Evolutionary conservation across 2,329 filamentous ascomycete genomes (phyloP).

Genomic region (Penicillium sp.): DNA sequence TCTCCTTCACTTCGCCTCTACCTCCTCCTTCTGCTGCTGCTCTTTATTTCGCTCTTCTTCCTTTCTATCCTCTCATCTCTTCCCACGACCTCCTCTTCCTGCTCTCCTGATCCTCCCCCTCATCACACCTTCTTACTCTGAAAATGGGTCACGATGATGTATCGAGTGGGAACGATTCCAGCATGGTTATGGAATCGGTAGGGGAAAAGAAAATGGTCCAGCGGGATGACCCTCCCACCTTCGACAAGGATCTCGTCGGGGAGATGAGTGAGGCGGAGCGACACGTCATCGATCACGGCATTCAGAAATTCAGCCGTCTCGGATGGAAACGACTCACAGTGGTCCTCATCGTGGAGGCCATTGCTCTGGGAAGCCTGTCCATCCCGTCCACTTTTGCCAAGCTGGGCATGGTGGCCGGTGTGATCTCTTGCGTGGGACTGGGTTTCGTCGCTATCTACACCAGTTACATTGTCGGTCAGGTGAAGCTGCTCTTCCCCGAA

Average conservation of each 20-base stretch:
- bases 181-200: conserved; percentile 11
- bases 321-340: conserved; percentile 48
- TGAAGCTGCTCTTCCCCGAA: conserved; percentile 29
- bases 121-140: not conserved
- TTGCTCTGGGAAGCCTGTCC: conserved; percentile 43
- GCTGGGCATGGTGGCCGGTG: conserved; percentile 41
- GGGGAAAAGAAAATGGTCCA: conserved; percentile 9
- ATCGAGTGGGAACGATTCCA: conserved; percentile 11
- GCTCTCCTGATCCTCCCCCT: not conserved
- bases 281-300: conserved; percentile 9
- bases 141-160: conserved; percentile 18
- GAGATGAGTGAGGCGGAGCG: conserved; percentile 15
- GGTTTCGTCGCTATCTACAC: conserved; percentile 37
- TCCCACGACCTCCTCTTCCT: not conserved
- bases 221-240: conserved; percentile 13
- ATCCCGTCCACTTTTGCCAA: conserved; percentile 41
- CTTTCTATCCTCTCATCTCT: not conserved
- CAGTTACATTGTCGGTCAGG: conserved; percentile 35
- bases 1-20: not conserved
- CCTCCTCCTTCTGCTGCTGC: not conserved
- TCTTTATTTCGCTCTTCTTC: not conserved
- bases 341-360: conserved; percentile 46
- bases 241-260: conserved; percentile 13
- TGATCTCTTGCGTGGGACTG: conserved; percentile 37
- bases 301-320: conserved; percentile 22